Evolutionary conservation across 768 basidiomycete genomes (phyloP).

Genomic region (Lactarius sanguifluus): DNA sequence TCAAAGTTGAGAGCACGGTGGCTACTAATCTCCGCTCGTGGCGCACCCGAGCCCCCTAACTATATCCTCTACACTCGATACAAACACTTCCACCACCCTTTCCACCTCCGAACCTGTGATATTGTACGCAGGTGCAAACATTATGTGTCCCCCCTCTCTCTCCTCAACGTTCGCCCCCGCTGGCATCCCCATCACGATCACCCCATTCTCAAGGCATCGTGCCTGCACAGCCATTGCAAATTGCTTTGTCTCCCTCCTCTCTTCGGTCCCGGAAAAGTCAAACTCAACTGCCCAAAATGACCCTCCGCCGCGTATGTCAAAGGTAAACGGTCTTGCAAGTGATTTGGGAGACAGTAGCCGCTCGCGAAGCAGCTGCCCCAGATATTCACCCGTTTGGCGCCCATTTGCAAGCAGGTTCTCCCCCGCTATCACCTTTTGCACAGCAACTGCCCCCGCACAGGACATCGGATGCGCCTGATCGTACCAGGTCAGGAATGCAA

Average conservation of each 20-base stretch:
- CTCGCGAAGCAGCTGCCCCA: constrained; percentile 52
- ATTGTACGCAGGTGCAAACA: constrained; percentile 82
- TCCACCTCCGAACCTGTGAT: constrained; percentile 68
- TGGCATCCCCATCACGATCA: constrained; percentile 72
- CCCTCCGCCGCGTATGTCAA: constrained; percentile 82
- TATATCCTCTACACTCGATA: constrained; percentile 65
- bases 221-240: constrained; percentile 75
- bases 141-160: constrained; percentile 66
- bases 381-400: constrained; percentile 56
- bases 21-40: constrained; percentile 26
- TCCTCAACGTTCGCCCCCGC: constrained; percentile 72
- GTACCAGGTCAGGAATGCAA: constrained; percentile 2
- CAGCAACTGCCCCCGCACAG: constrained; percentile 79
- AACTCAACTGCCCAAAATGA: constrained; percentile 86
- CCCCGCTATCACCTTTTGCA: constrained; percentile 66
- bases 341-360: constrained; percentile 56
- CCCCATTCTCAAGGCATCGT: constrained; percentile 60
- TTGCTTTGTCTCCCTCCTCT: constrained; percentile 41
- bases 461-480: constrained; percentile 67
- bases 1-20: constrained; percentile 2
- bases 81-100: constrained; percentile 62
- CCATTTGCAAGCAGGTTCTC: constrained; percentile 72
- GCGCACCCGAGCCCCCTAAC: constrained; percentile 34
- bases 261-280: constrained; percentile 54
- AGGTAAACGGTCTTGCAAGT: constrained; percentile 62